Evolutionary conservation across 163 green algal genomes (phyloP).

Genomic region (Scenedesmus sp.): DNA sequence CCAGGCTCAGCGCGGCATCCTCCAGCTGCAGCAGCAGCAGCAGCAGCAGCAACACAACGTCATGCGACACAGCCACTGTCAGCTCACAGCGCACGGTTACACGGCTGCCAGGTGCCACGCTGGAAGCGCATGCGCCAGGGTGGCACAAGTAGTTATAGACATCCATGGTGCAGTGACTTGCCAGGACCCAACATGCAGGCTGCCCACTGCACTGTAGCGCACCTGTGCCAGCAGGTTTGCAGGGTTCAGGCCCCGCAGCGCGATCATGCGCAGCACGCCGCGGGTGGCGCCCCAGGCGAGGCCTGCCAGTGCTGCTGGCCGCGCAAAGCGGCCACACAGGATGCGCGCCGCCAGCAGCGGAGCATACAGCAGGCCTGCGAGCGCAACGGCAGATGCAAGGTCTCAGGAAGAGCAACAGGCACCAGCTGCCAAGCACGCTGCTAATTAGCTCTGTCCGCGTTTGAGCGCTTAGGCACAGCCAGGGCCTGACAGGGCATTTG

Average conservation of each 20-base stretch:
- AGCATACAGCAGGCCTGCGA: constrained; percentile 38
- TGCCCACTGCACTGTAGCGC: background rate
- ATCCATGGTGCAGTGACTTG: background rate
- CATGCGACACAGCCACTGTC: no score
- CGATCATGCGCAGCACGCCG: constrained; percentile 25
- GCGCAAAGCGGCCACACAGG: constrained; percentile 45
- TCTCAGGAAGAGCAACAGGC: background rate
- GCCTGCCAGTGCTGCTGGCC: constrained; percentile 27
- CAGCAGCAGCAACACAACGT: background rate
- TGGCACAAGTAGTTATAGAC: background rate
- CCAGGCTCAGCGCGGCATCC: constrained; percentile 29
- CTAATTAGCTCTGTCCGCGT: background rate
- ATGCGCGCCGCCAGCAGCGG: constrained; percentile 45
- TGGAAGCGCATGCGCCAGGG: background rate
- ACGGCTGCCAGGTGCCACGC: no score
- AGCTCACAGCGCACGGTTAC: no score
- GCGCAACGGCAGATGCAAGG: background rate
- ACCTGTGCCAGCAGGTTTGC: constrained; percentile 30
- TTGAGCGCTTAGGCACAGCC: no score
- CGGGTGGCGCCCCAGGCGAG: background rate
- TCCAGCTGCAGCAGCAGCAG: constrained; percentile 20
- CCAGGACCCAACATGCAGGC: background rate
- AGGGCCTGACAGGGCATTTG: no score
- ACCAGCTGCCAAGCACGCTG: background rate
- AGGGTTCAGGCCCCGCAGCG: constrained; percentile 25